Percentiles rank a stretch among this genome's conserved stretches.
phyloP scores from a whole-genome alignment of 176 grass and related monocot species.

The Oryza glaberrima region DNA sequence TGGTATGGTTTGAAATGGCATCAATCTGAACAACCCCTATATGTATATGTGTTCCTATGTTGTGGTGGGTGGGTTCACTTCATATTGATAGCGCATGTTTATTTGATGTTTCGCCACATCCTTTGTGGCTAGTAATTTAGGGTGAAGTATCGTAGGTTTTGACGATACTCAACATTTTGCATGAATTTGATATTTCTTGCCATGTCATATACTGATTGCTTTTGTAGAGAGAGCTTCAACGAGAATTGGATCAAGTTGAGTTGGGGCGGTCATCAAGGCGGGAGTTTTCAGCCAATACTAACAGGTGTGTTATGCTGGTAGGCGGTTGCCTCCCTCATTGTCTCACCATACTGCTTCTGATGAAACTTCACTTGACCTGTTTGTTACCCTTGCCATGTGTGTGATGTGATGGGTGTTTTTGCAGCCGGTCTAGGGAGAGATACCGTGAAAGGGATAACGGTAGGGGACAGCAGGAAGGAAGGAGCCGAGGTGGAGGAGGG shows the following conservation, averaged over 20 bases:
- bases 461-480: conserved; percentile 70
- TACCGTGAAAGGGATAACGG: conserved; percentile 78
- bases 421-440: conserved; percentile 73
- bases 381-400: conserved; percentile 5
- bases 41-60: not conserved
- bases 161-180: not conserved
- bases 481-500: conserved; percentile 58
- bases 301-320: conserved; percentile 51
- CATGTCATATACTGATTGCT: not conserved
- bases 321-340: not conserved
- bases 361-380: not conserved
- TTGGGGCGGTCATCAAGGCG: conserved; percentile 75
- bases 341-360: not conserved
- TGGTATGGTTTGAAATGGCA: no score
- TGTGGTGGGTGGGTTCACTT: not conserved
- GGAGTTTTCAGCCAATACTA: conserved; percentile 67
- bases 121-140: not conserved
- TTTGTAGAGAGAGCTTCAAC: conserved; percentile 83
- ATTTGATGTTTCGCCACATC: not conserved
- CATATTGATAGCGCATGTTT: not conserved
- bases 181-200: not conserved
- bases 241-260: conserved; percentile 89
- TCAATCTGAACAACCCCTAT: not conserved
- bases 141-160: not conserved
- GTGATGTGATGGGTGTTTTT: not conserved